A percentile compares a stretch with the other conserved stretches of the same genome.
phyloP scores from a whole-genome alignment of 108 stramenopile genomes.

The Cylindrotheca closterium region DNA sequence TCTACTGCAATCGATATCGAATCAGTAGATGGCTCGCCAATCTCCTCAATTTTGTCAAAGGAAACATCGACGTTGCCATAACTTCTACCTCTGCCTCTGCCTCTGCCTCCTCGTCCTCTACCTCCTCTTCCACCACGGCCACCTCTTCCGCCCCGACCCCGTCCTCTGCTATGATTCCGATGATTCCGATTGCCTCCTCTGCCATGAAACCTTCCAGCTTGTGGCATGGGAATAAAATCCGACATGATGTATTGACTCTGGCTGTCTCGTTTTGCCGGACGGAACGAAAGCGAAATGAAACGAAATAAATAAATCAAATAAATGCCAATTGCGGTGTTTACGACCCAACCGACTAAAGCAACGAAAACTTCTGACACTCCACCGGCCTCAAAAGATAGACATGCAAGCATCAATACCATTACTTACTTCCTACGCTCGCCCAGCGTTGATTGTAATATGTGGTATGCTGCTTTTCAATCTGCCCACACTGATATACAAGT shows the following conservation, averaged over 20 bases:
- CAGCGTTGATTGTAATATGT: slow-evolving; percentile 41
- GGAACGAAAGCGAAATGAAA: too few relatives aligned
- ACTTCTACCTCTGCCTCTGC: slow-evolving; percentile 2
- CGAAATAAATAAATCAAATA: too few relatives aligned
- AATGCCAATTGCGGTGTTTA: too few relatives aligned
- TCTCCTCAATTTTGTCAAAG: slow-evolving; percentile 28
- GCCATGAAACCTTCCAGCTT: neutral
- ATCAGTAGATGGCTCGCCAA: slow-evolving; percentile 30
- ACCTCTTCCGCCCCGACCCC: slow-evolving; percentile 6
- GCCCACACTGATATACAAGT: slow-evolving; percentile 60
- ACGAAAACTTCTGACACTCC: too few relatives aligned
- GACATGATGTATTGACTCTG: slow-evolving; percentile 1
- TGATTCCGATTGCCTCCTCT: slow-evolving; percentile 13
- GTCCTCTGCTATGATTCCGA: neutral
- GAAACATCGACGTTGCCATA: slow-evolving; percentile 2
- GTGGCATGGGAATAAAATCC: slow-evolving; percentile 4
- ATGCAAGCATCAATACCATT: too few relatives aligned
- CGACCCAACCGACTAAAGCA: too few relatives aligned
- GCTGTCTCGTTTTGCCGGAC: neutral
- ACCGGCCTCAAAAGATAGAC: too few relatives aligned
- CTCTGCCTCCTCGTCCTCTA: slow-evolving; percentile 15
- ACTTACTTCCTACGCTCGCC: slow-evolving; percentile 28
- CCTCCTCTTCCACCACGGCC: slow-evolving; percentile 10
- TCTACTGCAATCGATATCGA: slow-evolving; percentile 87
- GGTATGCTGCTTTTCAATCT: slow-evolving; percentile 58